Percentiles rank a stretch among this genome's conserved stretches.
Evolutionary conservation across 169 alveolate genomes (phyloP).

Genomic region (Cryptosporidium sp.): DNA sequence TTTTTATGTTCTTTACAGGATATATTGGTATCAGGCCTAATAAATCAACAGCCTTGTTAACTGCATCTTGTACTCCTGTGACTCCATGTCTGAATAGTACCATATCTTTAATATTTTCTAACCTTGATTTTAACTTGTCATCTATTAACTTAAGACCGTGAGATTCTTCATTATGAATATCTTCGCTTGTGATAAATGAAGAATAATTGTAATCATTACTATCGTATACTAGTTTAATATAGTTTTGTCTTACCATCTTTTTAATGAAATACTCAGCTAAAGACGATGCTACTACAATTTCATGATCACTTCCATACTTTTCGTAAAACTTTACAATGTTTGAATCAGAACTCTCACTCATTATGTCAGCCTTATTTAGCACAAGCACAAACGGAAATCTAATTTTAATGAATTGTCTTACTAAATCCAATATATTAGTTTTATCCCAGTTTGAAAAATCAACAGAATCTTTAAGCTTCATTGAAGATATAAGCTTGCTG

Average conservation of each 20-base stretch:
- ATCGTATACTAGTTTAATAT: conserved; percentile 17
- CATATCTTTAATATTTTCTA: conserved; percentile 82
- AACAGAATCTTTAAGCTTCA: conserved; percentile 78
- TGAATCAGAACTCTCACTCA: conserved; percentile 55
- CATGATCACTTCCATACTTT: conserved; percentile 28
- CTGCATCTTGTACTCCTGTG: conserved; percentile 83
- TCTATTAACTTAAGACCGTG: conserved; percentile 78
- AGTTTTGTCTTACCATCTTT: conserved; percentile 59
- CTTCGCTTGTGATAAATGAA: conserved; percentile 67
- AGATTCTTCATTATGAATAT: conserved; percentile 34
- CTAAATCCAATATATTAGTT: conserved; percentile 71
- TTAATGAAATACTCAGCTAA: conserved; percentile 68
- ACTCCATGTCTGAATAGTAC: conserved; percentile 83
- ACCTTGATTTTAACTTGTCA: conserved; percentile 77
- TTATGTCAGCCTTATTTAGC: conserved; percentile 82
- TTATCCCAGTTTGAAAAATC: conserved; percentile 78
- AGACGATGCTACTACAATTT: conserved; percentile 65
- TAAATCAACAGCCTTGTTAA: conserved; percentile 80
- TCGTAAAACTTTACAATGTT: conserved; percentile 58
- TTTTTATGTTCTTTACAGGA: conserved; percentile 80
- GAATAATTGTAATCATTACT: conserved; percentile 17
- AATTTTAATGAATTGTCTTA: conserved; percentile 74
- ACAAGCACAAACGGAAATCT: conserved; percentile 83
- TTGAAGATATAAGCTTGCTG: conserved; percentile 37
- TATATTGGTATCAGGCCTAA: conserved; percentile 80